Evolutionary conservation across 768 basidiomycete species (phyloP), one percentile per base, ranked within the genome.

Genomic region (Boletus vermiculosoides): DNA sequence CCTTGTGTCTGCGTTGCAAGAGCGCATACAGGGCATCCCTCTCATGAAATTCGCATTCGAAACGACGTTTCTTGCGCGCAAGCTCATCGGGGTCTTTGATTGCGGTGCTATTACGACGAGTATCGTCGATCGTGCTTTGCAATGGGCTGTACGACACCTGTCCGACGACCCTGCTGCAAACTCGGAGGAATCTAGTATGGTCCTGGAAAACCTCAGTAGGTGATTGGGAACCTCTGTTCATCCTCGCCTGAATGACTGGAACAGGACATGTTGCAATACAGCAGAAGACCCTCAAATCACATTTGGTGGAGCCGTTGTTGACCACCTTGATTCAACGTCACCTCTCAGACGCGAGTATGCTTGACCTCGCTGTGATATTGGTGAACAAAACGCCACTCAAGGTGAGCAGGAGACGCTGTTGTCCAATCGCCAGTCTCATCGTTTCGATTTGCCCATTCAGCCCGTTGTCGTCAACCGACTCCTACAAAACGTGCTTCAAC

Each of bases 401-500:
- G 81, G 94, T 87, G 60, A 60, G 76, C 62, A 5, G 16, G 41
- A 44, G 23, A 28, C 8, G n/a, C 1, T 12, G 20, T 1, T 31
- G 16, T 30, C 45, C 10, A 1, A 28, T 30, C 9, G 2, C 15
- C 11, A 4, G 20, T 15, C 16, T 55, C 25, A 53, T 30, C 7
- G 2, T 20, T 40, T 50, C 16, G 20, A 52, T 56, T 1, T 33
- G 2, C n/a, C 20, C 41, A 40, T 45, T 23, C 54, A 77, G 90
- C 90, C 90, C 2, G 77, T 82, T 13, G 73, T 83, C n/a, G 80
- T 88, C 48, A 93, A 93, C 64, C 83, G 87, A 40, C 78, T 84
- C 45, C 69, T 96, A 2, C 93, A 95, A 75, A 82, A 79, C 22
- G 78, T 93, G 55, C 70, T 94, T 22, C 87, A 90, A 60, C 85